Evolutionary conservation across 176 grass and related monocot genomes (phyloP).

Genomic region (Cymbopogon citratus): DNA sequence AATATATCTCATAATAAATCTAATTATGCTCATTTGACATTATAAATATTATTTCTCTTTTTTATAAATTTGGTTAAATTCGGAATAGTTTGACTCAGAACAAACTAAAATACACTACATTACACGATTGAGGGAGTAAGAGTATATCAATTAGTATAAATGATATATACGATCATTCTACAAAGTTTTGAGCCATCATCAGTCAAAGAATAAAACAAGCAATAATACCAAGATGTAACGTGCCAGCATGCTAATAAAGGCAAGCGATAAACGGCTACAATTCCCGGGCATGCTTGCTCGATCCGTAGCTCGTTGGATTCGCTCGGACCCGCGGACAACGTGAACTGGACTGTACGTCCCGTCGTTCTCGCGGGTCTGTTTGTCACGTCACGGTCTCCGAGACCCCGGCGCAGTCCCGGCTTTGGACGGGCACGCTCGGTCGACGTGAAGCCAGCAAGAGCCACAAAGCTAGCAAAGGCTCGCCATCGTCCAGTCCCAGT

Average conservation of each 20-base stretch:
- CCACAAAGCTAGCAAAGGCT: neutral
- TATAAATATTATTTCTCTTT: no score
- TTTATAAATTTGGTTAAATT: no score
- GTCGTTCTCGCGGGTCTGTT: neutral
- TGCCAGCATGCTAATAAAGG: neutral
- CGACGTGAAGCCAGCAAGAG: neutral
- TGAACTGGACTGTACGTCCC: neutral
- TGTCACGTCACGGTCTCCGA: slow-evolving; percentile 1
- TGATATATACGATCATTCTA: no score
- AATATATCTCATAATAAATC: no score
- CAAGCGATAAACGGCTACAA: neutral
- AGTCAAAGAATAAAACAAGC: no score
- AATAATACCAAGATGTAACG: neutral
- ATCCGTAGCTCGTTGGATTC: neutral
- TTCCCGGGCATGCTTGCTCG: neutral
- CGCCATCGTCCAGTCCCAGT: neutral
- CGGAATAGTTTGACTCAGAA: no score
- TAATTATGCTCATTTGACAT: no score
- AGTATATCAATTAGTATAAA: no score
- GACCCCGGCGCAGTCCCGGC: neutral
- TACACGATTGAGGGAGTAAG: no score
- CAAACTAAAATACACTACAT: no score
- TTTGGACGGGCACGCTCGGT: neutral
- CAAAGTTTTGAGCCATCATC: no score
- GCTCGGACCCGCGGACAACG: neutral